These are phyloP conservation scores for Pseudogymnoascus sp. DNA, from an alignment of 2,329 filamentous ascomycete species.

Conservation along the genomic window DNA sequence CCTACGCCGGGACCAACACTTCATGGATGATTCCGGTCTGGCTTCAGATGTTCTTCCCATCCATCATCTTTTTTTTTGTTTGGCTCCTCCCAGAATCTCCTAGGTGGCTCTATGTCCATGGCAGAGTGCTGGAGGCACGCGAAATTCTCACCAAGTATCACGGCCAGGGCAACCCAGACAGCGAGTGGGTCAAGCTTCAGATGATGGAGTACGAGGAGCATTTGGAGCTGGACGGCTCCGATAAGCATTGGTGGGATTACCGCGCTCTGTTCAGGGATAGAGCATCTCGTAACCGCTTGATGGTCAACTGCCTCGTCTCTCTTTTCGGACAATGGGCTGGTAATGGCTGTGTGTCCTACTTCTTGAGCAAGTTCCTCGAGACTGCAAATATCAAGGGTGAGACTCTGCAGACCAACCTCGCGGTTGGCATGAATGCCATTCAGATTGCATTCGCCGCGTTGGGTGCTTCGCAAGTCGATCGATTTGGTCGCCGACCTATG, in stretches of 20 bases:
- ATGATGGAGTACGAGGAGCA: slow-evolving; percentile 43
- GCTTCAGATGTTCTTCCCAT: slow-evolving; percentile 38
- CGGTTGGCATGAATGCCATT: slow-evolving; percentile 47
- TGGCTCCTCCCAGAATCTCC: slow-evolving; percentile 56
- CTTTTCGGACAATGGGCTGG: slow-evolving; percentile 7
- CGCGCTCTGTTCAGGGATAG: slow-evolving; percentile 9
- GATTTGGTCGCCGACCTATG: slow-evolving; percentile 49
- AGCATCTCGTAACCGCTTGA: slow-evolving; percentile 5
- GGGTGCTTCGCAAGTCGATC: slow-evolving; percentile 50
- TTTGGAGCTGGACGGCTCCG: slow-evolving; percentile 16
- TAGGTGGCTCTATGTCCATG: slow-evolving; percentile 52
- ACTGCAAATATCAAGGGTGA: slow-evolving; percentile 40
- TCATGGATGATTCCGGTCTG: slow-evolving; percentile 48
- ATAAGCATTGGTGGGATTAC: slow-evolving; percentile 11
- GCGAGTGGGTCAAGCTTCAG: slow-evolving; percentile 45
- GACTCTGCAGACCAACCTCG: slow-evolving; percentile 40
- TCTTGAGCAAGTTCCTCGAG: slow-evolving; percentile 33
- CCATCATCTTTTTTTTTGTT: slow-evolving; percentile 40
- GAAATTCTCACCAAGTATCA: slow-evolving; percentile 49
- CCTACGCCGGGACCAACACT: slow-evolving; percentile 28
- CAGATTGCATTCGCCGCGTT: slow-evolving; percentile 48
- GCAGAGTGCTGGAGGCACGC: slow-evolving; percentile 45
- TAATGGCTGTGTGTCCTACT: slow-evolving; percentile 11
- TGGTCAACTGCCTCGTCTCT: not conserved
- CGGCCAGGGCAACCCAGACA: slow-evolving; percentile 43